A percentile compares a stretch with the other conserved stretches of the same genome.
These are phyloP conservation scores for Yamadazyma spencermartinsiae DNA, from an alignment of 1,139 yeast species.

Conservation along the genomic window DNA sequence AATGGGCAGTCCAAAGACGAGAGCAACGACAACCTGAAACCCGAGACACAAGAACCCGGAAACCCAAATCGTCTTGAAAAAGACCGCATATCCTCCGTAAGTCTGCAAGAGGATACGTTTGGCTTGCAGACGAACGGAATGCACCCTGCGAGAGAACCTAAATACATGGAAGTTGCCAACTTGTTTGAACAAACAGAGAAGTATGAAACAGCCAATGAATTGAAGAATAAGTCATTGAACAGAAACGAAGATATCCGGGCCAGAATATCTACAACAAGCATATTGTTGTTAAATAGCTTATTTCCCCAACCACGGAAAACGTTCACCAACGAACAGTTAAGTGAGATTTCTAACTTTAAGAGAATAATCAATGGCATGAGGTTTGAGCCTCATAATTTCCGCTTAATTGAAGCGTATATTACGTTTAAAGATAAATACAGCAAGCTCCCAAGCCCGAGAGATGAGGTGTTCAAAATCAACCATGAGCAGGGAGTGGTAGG, in stretches of 20 bases:
- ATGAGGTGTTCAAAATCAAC: conserved; percentile 7
- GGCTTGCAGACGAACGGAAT: not conserved
- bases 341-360: conserved; percentile 8
- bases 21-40: no score
- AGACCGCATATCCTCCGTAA: no score
- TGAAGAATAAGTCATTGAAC: conserved; percentile 1
- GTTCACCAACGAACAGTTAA: conserved; percentile 1
- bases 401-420: not conserved
- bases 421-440: not conserved
- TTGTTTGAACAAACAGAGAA: not conserved
- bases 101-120: no score
- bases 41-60: no score
- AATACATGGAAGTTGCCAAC: not conserved
- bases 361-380: conserved; percentile 16
- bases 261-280: not conserved
- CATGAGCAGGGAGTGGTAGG: conserved; percentile 3
- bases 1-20: no score
- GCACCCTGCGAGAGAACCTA: no score
- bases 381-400: not conserved
- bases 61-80: no score
- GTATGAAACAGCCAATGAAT: not conserved
- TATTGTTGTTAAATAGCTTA: not conserved
- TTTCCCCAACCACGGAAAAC: not conserved
- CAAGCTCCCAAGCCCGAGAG: conserved; percentile 4
- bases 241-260: not conserved